phyloP scores from a whole-genome alignment of 257 asterid species.

The Nicotiana tomentosiformis region DNA sequence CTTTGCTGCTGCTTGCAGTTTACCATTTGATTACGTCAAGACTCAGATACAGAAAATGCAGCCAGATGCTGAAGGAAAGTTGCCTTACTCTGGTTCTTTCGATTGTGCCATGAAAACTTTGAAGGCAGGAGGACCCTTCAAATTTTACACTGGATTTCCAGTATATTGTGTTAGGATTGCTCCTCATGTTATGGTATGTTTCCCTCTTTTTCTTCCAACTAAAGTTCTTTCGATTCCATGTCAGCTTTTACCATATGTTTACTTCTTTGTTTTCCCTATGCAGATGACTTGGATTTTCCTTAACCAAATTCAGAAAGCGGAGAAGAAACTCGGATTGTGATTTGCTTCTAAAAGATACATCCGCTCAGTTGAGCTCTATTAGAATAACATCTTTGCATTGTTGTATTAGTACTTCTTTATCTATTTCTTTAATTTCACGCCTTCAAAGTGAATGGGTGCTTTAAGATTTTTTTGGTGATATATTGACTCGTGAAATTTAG shows the following conservation, averaged over 20 bases:
- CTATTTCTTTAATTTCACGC: neutral
- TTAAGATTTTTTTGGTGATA: neutral
- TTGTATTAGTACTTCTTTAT: neutral
- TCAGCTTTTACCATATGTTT: neutral
- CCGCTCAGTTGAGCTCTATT: conserved; percentile 1
- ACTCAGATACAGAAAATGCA: conserved; percentile 98
- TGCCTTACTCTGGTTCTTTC: conserved; percentile 76
- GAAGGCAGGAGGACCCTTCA: conserved; percentile 75
- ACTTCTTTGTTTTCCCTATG: conserved; percentile 1
- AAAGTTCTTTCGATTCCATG: neutral
- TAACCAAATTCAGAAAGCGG: conserved; percentile 70
- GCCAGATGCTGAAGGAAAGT: conserved; percentile 81
- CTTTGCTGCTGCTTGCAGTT: conserved; percentile 89
- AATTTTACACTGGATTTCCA: conserved; percentile 91
- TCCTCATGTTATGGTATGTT: conserved; percentile 96
- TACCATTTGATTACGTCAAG: conserved; percentile 89
- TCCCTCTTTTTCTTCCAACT: conserved; percentile 15
- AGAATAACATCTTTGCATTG: conserved; percentile 3
- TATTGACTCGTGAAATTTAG: conserved; percentile 10
- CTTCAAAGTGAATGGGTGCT: neutral
- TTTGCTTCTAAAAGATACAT: neutral
- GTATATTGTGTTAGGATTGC: conserved; percentile 93
- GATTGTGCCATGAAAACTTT: conserved; percentile 79
- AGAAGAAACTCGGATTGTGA: conserved; percentile 60
- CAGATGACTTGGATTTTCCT: conserved; percentile 99